Conservation (phyloP, 441 rosid species). For the Brassica balearica region DNA sequence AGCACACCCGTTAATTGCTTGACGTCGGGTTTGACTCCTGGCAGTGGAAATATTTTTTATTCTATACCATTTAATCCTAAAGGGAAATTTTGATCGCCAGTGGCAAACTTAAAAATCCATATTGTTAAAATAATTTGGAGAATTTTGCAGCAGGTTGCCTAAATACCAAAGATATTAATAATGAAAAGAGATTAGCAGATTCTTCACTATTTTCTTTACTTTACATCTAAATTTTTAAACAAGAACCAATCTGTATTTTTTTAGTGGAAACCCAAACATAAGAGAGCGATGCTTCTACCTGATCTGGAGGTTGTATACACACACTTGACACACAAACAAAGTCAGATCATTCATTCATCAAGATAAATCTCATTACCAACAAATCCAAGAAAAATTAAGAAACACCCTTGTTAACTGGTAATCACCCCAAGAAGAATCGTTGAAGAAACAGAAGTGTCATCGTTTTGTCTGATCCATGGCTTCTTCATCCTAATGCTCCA, state of each 20-base stretch:
- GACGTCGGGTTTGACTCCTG: too few species aligned
- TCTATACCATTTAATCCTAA: too few species aligned
- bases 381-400: conserved; percentile 33
- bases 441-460: conserved; percentile 25
- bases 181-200: not conserved
- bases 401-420: conserved; percentile 28
- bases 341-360: not conserved
- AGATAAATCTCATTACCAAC: conserved; percentile 23
- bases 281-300: conserved; percentile 35
- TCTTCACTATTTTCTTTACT: conserved; percentile 24
- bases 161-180: too few species aligned
- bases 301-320: conserved; percentile 23
- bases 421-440: conserved; percentile 17
- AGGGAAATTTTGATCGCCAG: too few species aligned
- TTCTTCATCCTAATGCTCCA: conserved; percentile 72
- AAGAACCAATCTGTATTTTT: conserved; percentile 19
- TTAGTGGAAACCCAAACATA: conserved; percentile 22
- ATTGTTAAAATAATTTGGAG: too few species aligned
- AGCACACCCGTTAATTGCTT: too few species aligned
- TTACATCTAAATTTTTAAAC: conserved; percentile 25
- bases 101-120: too few species aligned
- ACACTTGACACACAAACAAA: conserved; percentile 12
- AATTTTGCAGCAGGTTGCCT: too few species aligned
- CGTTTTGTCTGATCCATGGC: conserved; percentile 23
- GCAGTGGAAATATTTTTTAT: too few species aligned